Evolutionary conservation across 2,329 filamentous ascomycete genomes (phyloP), one percentile per base, ranked within the genome.

Genomic region (Colletotrichum melonis): DNA sequence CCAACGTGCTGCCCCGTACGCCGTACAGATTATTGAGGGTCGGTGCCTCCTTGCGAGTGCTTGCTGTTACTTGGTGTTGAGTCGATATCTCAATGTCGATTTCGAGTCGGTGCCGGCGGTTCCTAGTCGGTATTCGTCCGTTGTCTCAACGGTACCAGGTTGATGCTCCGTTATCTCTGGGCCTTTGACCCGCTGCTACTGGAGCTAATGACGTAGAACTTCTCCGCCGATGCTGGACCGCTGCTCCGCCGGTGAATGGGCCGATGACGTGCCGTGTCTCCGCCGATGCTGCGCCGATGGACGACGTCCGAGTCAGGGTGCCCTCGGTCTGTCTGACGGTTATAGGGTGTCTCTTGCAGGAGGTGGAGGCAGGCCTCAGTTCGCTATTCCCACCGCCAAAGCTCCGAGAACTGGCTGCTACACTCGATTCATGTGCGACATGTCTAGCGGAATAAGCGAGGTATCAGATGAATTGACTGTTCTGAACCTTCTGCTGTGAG

Each of bases 211-310:
- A 73, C 71, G 71, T 73, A 65, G 60, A 73, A 46, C 32, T 66
- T 70, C 67, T 73, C 71, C 71, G 71, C 71, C 71, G 46, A 35
- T 38, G 56, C 26, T 73, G 67, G 60, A 67, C 67, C 70, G 70
- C 42, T 70, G 46, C 60, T 73, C 66, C 70, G 66, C 70, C 70
- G 66, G 28, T 11, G 12, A n/a, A 69, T 69, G 70, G 70, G 56
- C 70, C 70, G 55, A 70, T 73, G 70, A 73, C 70, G 70, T 73
- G 70, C 70, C 67, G 67, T 60, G 67, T 60, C 70, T 73, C 70
- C 70, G 70, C 70, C 70, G 70, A 63, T 22, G 59, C 58, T 70
- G 67, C 49, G 67, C 67, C 67, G 60, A 62, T 66, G 71, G 67
- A 28, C 35, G 24, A 30, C 35, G 71, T 62, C 67, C 71, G 71